Conservation (phyloP, 1,284 basidiomycete species). For the Leucoagaricus sp. region DNA sequence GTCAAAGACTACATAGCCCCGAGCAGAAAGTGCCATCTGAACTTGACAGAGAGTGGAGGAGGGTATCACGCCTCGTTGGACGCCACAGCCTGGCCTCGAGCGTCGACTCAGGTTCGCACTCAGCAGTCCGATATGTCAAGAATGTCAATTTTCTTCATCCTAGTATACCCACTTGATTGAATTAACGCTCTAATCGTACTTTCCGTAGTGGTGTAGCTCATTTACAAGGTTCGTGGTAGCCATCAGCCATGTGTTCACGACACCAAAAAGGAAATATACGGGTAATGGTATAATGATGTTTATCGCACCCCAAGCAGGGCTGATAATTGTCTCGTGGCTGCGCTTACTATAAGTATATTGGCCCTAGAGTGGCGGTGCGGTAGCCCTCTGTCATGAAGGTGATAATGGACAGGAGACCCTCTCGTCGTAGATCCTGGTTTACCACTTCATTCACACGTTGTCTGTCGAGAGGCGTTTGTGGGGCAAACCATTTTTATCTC, state of each 20-base stretch:
- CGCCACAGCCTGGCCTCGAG: neutral
- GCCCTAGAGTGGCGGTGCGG: neutral
- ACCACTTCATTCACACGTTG: neutral
- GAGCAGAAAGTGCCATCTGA: conserved; percentile 8
- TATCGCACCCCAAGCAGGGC: neutral
- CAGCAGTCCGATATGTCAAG: neutral
- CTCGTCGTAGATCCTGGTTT: neutral
- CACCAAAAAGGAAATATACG: conserved; percentile 1
- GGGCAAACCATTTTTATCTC: neutral
- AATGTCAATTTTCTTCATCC: neutral
- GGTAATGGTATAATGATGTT: neutral
- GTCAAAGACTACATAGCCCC: neutral
- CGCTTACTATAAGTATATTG: neutral
- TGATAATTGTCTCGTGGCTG: neutral
- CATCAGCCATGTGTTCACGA: conserved; percentile 8
- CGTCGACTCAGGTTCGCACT: neutral
- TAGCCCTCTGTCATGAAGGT: neutral
- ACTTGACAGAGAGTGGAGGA: neutral
- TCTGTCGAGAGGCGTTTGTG: neutral
- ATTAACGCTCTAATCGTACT: neutral
- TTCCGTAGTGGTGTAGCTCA: neutral
- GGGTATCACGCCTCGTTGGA: neutral
- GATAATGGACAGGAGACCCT: neutral
- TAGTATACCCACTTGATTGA: neutral
- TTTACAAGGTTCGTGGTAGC: conserved; percentile 1